Evolutionary conservation across 1,284 basidiomycete genomes (phyloP), one percentile per base, ranked within the genome.

Genomic region (Cystobasidiaceae sp.): DNA sequence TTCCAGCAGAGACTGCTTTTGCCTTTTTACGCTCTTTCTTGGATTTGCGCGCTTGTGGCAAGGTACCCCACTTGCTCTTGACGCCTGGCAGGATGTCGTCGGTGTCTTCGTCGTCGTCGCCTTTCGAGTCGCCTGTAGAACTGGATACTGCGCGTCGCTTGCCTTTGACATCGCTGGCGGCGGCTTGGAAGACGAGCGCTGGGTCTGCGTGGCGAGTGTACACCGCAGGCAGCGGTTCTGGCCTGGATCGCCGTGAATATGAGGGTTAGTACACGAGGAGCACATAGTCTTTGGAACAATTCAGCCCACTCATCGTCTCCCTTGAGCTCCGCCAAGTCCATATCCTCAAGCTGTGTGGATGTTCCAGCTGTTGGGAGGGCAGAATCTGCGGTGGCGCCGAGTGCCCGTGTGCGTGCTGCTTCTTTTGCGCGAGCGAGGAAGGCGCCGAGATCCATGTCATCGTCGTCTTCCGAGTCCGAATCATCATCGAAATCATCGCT

Each of bases 1-100:
- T 83, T 0, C 91, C 92, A 0, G 90, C 84, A 0, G 90, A 90
- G 64, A 61, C 62, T 2, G 67, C 66, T 33, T 71, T 63, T 17
- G 50, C 50, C 67, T 68, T 39, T 30, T 55, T 59, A 15, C 23
- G 28, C 8, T 27, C 23, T n/a, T 65, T 57, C 27, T 52, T 58
- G 11, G 62, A 56, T 45, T 59, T 45, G 11, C 41, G 44, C 11
- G 30, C 19, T 13, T 44, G 45, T 19, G 65, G 67, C 45, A 66
- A 41, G 30, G 61, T 44, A 37, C 67, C 67, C 54, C 55, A 68
- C 28, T 51, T 59, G n/a, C 28, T 44, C 30, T 27, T 65, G 17
- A 55, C 51, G 9, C 61, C 61, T 9, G 61, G 32, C 4, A 64
- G 33, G 33, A 64, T 64, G 4, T 28, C 30, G 28, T 41, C 41